Base-by-base conservation (phyloP, 2,329 filamentous ascomycete genomes). In the Tolypocladium ophioglossoides region DNA sequence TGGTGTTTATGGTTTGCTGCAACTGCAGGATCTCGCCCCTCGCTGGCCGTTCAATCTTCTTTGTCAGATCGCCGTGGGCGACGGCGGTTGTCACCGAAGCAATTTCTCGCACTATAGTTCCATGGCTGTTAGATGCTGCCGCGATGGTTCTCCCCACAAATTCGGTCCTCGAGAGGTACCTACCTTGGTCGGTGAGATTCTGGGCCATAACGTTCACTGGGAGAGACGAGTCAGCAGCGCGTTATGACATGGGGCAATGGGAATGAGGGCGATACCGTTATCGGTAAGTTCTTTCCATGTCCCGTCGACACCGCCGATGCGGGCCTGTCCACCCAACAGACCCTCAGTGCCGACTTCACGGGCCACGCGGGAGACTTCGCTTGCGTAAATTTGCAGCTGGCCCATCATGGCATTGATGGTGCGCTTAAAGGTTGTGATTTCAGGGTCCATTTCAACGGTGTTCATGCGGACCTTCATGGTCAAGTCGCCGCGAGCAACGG, bases 371-470 rank as follows among this genome's bases (percentile, higher is more conserved):
- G 92, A 96, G 65, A 97, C 92, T 74, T 97, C 91, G 70, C 89
- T 95, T 60, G 92, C 92, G 71, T 97, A 97, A 56, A 95, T 89
- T 68, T 96, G 91, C 56, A 97, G 79, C 71, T 96, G 92, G 68
- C 97, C 92, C 83, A 97, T 95, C 92, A 97, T 97, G 61, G 89
- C 95, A 70, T 97, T 97, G 75, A 97, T 97, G 58, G 92, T 96
- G 64, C 90, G 86, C 74, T 97, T 97, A 78, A 97, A 97, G 11
- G 90, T 91, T 32, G 91, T 94, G 66, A 97, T 97, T 78, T 97
- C 92, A 32, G 91, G 91, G 77, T 97, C 92, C 86, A 96, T 94
- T 74, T 97, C 92, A 61, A 95, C 86, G 4, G 89, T 88, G 68
- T 96, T 94, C 70, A 97, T 95, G 65, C 92, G 84, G 59, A 96